These are phyloP conservation scores for Globisporangium camurandrum DNA, from an alignment of 352 stramenopile species.

Conservation along the genomic window DNA sequence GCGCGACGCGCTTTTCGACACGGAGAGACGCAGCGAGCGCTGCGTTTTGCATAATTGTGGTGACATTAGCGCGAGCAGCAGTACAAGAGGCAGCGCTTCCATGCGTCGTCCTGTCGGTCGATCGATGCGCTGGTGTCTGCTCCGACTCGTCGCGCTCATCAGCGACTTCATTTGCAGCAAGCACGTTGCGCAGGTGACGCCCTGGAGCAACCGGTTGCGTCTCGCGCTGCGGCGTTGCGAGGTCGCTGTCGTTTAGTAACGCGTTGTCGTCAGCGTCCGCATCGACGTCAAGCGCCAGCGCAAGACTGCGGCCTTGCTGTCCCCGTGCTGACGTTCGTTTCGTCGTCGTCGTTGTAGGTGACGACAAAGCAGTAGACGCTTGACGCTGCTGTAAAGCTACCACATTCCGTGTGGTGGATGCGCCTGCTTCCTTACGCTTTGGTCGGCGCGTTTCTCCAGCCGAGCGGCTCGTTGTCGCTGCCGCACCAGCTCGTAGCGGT, in stretches of 20 bases:
- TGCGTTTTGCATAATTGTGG: neutral
- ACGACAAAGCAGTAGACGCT: too few species aligned
- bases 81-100: neutral
- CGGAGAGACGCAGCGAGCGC: neutral
- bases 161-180: too few species aligned
- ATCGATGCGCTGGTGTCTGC: neutral
- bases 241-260: neutral
- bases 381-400: too few species aligned
- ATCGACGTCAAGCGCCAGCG: slow-evolving; percentile 11
- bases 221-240: neutral
- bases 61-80: neutral
- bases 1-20: neutral
- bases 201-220: too few species aligned
- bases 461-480: neutral
- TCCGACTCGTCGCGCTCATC: neutral
- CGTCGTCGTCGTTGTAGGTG: too few species aligned
- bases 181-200: too few species aligned
- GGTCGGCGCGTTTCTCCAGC: too few species aligned
- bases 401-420: too few species aligned
- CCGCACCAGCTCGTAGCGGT: neutral
- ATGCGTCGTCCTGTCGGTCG: neutral
- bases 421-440: too few species aligned
- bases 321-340: too few species aligned
- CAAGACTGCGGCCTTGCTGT: too few species aligned
- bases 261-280: slow-evolving; percentile 10